phyloP scores from a whole-genome alignment of 2,329 filamentous ascomycete genomes.

The Trichoderma lentiforme region DNA sequence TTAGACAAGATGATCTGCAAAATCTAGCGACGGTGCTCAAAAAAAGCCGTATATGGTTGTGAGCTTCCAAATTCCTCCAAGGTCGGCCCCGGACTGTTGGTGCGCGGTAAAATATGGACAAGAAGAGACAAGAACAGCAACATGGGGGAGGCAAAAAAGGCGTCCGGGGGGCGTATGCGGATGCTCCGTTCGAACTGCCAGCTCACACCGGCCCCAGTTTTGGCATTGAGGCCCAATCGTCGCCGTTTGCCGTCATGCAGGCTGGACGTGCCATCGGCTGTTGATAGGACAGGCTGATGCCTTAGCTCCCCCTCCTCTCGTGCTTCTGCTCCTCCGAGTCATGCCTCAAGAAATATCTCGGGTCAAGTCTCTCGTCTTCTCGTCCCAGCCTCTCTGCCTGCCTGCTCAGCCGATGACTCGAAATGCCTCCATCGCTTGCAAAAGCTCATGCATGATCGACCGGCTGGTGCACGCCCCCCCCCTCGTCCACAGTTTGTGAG shows the following conservation, averaged over 20 bases:
- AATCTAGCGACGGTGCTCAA: not conserved
- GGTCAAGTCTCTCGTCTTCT: not conserved
- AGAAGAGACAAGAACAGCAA: not conserved
- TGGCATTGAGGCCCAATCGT: constrained; percentile 19
- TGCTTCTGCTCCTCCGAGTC: constrained; percentile 1
- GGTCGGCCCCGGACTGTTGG: not conserved
- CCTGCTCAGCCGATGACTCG: constrained; percentile 11
- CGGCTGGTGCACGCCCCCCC: not conserved
- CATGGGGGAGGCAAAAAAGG: not conserved
- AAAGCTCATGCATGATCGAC: constrained; percentile 2
- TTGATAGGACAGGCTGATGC: not conserved
- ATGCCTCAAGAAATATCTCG: not conserved
- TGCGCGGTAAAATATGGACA: not conserved
- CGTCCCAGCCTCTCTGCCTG: not conserved
- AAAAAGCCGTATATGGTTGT: not conserved
- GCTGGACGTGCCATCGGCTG: not conserved
- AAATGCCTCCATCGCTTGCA: not conserved
- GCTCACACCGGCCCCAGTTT: constrained; percentile 10
- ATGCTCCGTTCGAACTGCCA: constrained; percentile 12
- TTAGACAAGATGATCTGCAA: not conserved
- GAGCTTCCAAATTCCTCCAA: too few species aligned
- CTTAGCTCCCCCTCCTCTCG: not conserved
- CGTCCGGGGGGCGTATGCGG: constrained; percentile 3
- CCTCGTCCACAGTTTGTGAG: not conserved
- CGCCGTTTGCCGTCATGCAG: constrained; percentile 16